phyloP scores from a whole-genome alignment of 2,329 filamentous ascomycete genomes.

The Pseudocercospora cruenta region DNA sequence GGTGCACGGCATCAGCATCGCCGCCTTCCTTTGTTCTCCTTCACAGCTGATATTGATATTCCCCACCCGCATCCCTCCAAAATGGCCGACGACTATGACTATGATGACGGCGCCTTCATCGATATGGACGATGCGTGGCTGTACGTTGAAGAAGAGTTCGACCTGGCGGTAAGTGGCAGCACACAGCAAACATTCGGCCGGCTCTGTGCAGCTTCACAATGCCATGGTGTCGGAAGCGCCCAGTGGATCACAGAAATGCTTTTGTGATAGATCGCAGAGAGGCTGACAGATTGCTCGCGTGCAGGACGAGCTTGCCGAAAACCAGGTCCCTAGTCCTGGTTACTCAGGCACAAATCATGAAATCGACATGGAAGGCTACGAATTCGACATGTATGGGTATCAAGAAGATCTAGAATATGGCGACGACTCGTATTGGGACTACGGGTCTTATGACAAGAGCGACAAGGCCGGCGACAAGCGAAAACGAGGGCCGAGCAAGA shows the following conservation, averaged over 20 bases:
- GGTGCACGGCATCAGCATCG: not conserved
- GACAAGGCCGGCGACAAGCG: constrained; percentile 36
- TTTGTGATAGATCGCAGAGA: not conserved
- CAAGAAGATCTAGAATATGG: constrained; percentile 54
- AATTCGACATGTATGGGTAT: constrained; percentile 55
- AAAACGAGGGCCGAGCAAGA: constrained; percentile 31
- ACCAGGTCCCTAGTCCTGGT: constrained; percentile 49
- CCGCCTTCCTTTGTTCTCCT: constrained; percentile 2
- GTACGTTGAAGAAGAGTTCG: constrained; percentile 52
- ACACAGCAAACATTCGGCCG: constrained; percentile 6
- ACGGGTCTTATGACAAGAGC: constrained; percentile 25
- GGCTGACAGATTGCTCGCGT: not conserved
- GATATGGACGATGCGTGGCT: constrained; percentile 48
- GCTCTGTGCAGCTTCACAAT: not conserved
- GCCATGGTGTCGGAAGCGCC: not conserved
- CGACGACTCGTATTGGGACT: constrained; percentile 51
- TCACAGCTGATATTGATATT: not conserved
- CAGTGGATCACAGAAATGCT: not conserved
- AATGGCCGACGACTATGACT: constrained; percentile 40
- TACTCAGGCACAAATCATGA: constrained; percentile 40
- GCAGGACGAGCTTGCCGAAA: constrained; percentile 55
- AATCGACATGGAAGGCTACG: constrained; percentile 36
- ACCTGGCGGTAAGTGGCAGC: constrained; percentile 40
- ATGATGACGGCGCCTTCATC: constrained; percentile 45
- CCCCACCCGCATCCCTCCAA: not conserved